Evolutionary conservation across 73 alveolate genomes (phyloP).

Genomic region (Symbiodinium natans): DNA sequence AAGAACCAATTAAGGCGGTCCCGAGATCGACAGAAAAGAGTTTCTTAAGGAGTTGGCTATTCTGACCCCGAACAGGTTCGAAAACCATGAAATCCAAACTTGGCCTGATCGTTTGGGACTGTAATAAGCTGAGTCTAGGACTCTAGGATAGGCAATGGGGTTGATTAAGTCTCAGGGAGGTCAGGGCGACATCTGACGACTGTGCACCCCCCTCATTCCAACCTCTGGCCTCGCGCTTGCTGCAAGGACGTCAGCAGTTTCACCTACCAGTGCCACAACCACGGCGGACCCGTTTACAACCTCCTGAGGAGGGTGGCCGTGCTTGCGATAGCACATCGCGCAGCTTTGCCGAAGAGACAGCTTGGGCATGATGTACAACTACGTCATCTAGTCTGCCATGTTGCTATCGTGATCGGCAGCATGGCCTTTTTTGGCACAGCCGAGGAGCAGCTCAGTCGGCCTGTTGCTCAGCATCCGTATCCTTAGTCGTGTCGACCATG

Average conservation of each 20-base stretch:
- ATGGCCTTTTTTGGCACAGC: not conserved
- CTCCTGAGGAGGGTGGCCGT: constrained; percentile 25
- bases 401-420: not conserved
- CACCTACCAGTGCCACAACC: constrained; percentile 26
- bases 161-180: no score
- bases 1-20: no score
- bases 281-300: constrained; percentile 24
- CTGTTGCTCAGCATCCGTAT: not conserved
- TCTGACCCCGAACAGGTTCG: no score
- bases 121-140: no score
- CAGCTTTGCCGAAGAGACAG: not conserved
- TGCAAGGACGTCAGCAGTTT: not conserved
- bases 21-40: no score
- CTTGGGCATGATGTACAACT: not conserved
- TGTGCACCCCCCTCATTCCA: no score
- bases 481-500: not conserved
- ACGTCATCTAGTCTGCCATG: not conserved
- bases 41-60: no score
- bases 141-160: no score
- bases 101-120: no score
- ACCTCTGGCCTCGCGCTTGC: not conserved
- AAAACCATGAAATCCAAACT: no score
- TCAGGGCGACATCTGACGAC: no score
- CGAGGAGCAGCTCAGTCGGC: constrained; percentile 22
- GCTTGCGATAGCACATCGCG: constrained; percentile 1